Conservation (phyloP, 2,329 filamentous ascomycete species). For the Neophaeococcomyces mojaviensis region DNA sequence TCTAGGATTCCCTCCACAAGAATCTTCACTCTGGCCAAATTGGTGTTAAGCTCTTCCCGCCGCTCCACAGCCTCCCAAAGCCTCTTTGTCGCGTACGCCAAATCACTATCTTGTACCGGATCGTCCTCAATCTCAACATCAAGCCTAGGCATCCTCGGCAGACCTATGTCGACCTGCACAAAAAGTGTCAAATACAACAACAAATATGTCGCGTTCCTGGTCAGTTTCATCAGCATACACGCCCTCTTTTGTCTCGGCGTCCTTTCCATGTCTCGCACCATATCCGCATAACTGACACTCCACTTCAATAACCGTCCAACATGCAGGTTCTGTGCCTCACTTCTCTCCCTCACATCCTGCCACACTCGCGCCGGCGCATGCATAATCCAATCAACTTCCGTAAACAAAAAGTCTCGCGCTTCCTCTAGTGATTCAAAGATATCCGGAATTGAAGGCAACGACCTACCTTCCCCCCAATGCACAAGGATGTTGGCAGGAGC, state of each 20-base stretch:
- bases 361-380: slow-evolving; percentile 12
- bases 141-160: background rate
- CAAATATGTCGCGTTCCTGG: slow-evolving; percentile 3
- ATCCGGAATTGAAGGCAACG: slow-evolving; percentile 14
- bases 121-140: background rate
- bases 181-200: slow-evolving; percentile 5
- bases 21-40: slow-evolving; percentile 20
- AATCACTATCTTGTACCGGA: background rate
- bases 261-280: background rate
- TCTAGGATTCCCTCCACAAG: slow-evolving; percentile 19
- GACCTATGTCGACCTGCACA: background rate
- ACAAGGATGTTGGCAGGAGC: slow-evolving; percentile 12
- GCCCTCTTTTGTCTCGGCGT: background rate
- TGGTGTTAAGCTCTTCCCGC: slow-evolving; percentile 17
- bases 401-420: slow-evolving; percentile 22
- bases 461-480: background rate
- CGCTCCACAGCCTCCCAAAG: background rate
- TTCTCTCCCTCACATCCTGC: background rate
- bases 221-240: slow-evolving; percentile 3
- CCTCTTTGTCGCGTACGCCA: background rate
- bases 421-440: slow-evolving; percentile 17
- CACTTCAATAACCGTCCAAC: slow-evolving; percentile 20
- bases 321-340: slow-evolving; percentile 17
- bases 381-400: slow-evolving; percentile 21
- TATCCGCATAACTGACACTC: slow-evolving; percentile 21